Base-by-base conservation (phyloP, 345 rosid species). In the Pugionium dolabratum region DNA sequence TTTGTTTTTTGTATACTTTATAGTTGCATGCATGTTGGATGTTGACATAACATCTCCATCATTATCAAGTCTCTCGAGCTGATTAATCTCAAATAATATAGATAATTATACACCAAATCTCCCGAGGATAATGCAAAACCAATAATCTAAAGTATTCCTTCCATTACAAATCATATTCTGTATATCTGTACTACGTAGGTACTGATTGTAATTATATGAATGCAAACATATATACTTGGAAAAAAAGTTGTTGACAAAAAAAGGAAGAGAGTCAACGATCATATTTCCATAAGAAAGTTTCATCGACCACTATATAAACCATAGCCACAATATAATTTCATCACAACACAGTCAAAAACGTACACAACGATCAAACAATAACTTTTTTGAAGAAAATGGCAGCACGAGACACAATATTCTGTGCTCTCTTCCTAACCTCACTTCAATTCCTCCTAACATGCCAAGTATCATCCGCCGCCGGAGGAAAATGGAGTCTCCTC, bases 401-500 rank as follows among this genome's bases (percentile, higher is more conserved):
- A 28, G 53, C 65, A 55, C 70, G 53, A 33, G 63, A 57, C 5
- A 64, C 59, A 57, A 11, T 36, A 25, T 1, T 42, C 9, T 42
- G 41, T 44, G 31, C 40, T 32, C 47, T 73, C 51, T 59, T 73
- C 61, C 29, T 66, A 9, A 25, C 43, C 50, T 44, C 67, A 35
- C 50, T 73, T 31, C 72, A 73, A 36, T 37, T 73, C 36, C 50
- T 73, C 63, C 11, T 66, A 26, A 66, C 50, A 43, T 0, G 36
- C 57, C 51, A 66, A 37, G 51, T 74, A 4, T 46, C 69, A 6
- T 32, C 2, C 25, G 73, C 69, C 43, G 77, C 77, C 42, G 64
- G 77, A 39, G 77, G 77, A 4, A 33, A 2, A 34, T 74, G 77
- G 77, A 3, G 54, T 1, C 52, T 54, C 54, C 72, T 85, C 49